These are phyloP conservation scores for Nakataea oryzae DNA, from an alignment of 2,329 filamentous ascomycete genomes.

Conservation along the genomic window DNA sequence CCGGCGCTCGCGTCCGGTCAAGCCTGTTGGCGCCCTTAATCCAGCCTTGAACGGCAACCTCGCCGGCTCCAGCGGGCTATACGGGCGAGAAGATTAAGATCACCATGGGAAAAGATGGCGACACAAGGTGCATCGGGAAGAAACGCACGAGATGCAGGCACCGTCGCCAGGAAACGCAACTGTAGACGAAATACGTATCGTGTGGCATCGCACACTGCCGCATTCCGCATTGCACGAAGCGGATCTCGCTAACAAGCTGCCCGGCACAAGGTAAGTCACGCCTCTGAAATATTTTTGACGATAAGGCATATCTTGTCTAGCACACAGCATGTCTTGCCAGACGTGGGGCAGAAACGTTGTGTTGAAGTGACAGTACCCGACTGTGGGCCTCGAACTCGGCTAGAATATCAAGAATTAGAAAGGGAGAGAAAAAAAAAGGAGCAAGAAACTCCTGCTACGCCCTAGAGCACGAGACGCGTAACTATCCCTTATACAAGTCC, in stretches of 20 bases:
- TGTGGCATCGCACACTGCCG: neutral
- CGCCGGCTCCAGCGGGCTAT: neutral
- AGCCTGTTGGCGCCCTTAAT: neutral
- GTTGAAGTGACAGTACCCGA: neutral
- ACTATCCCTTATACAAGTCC: too few relatives aligned
- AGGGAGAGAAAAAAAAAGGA: neutral
- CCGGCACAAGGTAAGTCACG: too few relatives aligned
- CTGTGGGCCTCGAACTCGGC: neutral
- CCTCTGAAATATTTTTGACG: neutral
- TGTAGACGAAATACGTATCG: neutral
- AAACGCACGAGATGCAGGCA: neutral
- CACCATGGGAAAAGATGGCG: neutral
- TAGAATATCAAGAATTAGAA: neutral
- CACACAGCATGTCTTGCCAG: neutral
- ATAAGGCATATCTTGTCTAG: neutral
- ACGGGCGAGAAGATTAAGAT: neutral
- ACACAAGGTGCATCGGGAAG: neutral
- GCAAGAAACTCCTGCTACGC: too few relatives aligned
- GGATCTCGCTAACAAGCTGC: too few relatives aligned
- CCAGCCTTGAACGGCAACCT: neutral
- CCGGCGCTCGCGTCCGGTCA: rapidly evolving
- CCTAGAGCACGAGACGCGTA: too few relatives aligned
- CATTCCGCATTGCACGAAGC: neutral
- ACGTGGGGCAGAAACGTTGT: neutral
- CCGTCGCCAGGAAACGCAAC: neutral